Percentiles rank a stretch among this genome's conserved stretches.
Evolutionary conservation across 495 filamentous ascomycete species (phyloP).

Genomic region (Penicillium paradoxum): DNA sequence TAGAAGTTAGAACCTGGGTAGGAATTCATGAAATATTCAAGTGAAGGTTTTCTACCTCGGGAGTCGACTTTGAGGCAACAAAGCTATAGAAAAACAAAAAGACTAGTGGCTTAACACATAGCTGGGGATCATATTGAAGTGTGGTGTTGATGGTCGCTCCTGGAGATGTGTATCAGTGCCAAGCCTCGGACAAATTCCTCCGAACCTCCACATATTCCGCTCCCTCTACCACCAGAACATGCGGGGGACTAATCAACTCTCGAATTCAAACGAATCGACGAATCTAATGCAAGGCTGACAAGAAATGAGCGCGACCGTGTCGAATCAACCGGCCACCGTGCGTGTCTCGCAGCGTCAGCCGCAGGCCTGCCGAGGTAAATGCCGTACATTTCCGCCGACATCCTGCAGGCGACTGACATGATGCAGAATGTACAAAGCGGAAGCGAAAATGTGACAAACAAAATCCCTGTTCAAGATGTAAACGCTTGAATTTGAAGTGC

Average conservation of each 20-base stretch:
- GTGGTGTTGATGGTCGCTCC: too few relatives aligned
- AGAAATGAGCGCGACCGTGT: conserved; percentile 3
- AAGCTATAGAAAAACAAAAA: too few relatives aligned
- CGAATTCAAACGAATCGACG: not conserved
- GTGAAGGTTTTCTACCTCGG: too few relatives aligned
- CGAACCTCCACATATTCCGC: not conserved
- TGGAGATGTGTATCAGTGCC: not conserved
- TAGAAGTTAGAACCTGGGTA: too few relatives aligned
- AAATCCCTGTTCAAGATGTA: conserved; percentile 27
- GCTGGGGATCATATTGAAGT: too few relatives aligned
- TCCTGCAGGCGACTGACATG: conserved; percentile 3
- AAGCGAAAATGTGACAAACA: conserved; percentile 33
- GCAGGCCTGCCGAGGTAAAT: conserved; percentile 29
- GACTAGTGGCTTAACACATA: too few relatives aligned
- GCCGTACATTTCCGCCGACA: not conserved
- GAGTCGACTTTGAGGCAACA: too few relatives aligned
- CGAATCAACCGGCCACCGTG: conserved; percentile 8
- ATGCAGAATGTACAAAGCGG: conserved; percentile 28
- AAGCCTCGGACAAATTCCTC: conserved; percentile 1
- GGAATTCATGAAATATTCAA: too few relatives aligned
- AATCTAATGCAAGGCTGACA: not conserved
- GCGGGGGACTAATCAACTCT: not conserved
- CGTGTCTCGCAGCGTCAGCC: conserved; percentile 31
- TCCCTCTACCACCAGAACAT: not conserved
- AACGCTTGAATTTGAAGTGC: conserved; percentile 25